Conservation (phyloP, 2,329 filamentous ascomycete species). For the Anthostomella pinea region DNA sequence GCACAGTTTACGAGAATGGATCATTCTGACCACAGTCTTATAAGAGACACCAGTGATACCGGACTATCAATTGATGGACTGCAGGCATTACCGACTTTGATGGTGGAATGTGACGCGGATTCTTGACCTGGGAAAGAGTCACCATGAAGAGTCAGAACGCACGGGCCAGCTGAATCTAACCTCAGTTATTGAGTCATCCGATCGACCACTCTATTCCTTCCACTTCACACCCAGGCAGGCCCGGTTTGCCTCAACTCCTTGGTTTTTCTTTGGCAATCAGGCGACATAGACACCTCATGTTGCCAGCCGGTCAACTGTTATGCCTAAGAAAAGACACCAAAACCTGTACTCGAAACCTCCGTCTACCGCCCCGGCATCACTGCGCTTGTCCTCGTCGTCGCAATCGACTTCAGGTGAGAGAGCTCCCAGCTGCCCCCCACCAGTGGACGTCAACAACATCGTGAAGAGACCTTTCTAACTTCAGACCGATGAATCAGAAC, state of each 20-base stretch:
- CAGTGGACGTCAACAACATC: too few relatives aligned
- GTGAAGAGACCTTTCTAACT: slow-evolving; percentile 2
- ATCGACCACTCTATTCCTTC: too few relatives aligned
- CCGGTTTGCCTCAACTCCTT: slow-evolving; percentile 5
- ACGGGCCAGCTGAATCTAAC: slow-evolving; percentile 1
- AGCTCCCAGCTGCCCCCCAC: not conserved
- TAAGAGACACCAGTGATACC: too few relatives aligned
- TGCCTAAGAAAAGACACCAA: slow-evolving; percentile 64
- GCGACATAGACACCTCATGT: slow-evolving; percentile 14
- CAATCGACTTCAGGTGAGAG: slow-evolving; percentile 23
- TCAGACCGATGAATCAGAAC: slow-evolving; percentile 18
- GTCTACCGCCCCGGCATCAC: slow-evolving; percentile 51
- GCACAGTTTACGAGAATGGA: too few relatives aligned
- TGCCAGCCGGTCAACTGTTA: slow-evolving; percentile 31
- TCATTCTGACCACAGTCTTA: too few relatives aligned
- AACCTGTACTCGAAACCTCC: slow-evolving; percentile 56
- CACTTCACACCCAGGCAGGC: too few relatives aligned
- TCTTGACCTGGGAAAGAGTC: too few relatives aligned
- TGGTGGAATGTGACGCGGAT: too few relatives aligned
- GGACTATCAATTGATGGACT: too few relatives aligned
- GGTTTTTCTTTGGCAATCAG: slow-evolving; percentile 19
- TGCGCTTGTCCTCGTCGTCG: slow-evolving; percentile 38
- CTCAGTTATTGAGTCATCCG: too few relatives aligned
- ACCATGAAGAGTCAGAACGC: not conserved
- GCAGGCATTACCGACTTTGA: too few relatives aligned